Conservation (phyloP, 1,284 basidiomycete species). For the Farysia itapuensis region DNA sequence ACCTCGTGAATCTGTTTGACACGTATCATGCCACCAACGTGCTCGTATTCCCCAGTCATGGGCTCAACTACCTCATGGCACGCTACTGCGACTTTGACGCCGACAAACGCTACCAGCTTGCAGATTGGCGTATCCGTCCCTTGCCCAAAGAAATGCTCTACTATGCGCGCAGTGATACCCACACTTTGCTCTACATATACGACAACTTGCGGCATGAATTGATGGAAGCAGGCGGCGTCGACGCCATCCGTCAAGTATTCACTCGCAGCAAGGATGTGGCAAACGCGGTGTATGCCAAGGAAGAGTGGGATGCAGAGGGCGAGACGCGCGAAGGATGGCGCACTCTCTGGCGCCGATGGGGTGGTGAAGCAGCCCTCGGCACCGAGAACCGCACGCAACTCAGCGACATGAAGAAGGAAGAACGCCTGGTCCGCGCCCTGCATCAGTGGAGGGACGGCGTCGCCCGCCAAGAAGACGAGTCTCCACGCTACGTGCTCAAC, state of each 20-base stretch:
- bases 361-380: constrained; percentile 59
- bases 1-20: constrained; percentile 92
- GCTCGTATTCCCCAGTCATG: constrained; percentile 71
- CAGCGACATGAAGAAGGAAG: constrained; percentile 60
- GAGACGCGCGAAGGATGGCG: constrained; percentile 53
- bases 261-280: constrained; percentile 46
- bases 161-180: constrained; percentile 93
- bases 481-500: constrained; percentile 64
- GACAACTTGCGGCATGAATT: constrained; percentile 87
- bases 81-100: constrained; percentile 88
- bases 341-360: constrained; percentile 54
- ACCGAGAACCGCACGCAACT: constrained; percentile 28
- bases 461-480: constrained; percentile 85
- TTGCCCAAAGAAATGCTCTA: constrained; percentile 83
- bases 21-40: constrained; percentile 91
- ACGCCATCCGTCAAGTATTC: constrained; percentile 54
- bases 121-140: constrained; percentile 93
- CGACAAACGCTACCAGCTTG: constrained; percentile 93
- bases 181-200: constrained; percentile 89
- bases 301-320: constrained; percentile 52
- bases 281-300: constrained; percentile 53
- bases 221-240: constrained; percentile 63
- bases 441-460: constrained; percentile 83
- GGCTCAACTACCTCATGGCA: constrained; percentile 80
- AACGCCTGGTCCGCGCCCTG: constrained; percentile 69